A percentile compares a stretch with the other conserved stretches of the same genome.
phyloP scores from a whole-genome alignment of 208 protist species.

The Herpetomonas muscarum region DNA sequence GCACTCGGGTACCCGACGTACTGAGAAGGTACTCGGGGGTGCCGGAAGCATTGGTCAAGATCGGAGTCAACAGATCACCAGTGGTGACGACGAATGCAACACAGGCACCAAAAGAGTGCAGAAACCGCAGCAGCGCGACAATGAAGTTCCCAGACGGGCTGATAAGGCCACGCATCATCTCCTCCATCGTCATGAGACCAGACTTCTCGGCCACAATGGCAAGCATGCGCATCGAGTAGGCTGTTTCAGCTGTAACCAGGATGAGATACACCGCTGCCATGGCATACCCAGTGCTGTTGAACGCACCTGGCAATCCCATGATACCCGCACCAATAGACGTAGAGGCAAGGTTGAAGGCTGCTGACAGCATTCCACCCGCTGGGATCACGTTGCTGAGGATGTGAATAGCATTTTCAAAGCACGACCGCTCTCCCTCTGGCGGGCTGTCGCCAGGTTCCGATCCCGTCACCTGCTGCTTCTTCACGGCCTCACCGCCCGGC shows the following conservation, averaged over 20 bases:
- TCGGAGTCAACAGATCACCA: slow-evolving; percentile 33
- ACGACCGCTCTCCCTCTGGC: no score
- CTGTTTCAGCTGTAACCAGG: slow-evolving; percentile 19
- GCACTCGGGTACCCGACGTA: slow-evolving; percentile 21
- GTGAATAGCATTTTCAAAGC: no score
- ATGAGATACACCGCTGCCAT: slow-evolving; percentile 28
- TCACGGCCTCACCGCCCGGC: no score
- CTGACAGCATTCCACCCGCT: slow-evolving; percentile 34
- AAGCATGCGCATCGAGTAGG: slow-evolving; percentile 36
- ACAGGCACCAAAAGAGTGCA: slow-evolving; percentile 48
- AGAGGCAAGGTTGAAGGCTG: slow-evolving; percentile 44
- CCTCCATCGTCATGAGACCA: slow-evolving; percentile 36
- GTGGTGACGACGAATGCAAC: slow-evolving; percentile 52
- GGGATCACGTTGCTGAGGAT: slow-evolving; percentile 31
- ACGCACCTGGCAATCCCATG: slow-evolving; percentile 58
- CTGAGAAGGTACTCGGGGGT: slow-evolving; percentile 36
- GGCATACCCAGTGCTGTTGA: slow-evolving; percentile 36
- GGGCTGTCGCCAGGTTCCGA: no score
- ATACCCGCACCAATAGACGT: slow-evolving; percentile 64
- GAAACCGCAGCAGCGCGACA: slow-evolving; percentile 32
- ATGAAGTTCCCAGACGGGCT: slow-evolving; percentile 49
- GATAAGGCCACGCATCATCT: slow-evolving; percentile 39
- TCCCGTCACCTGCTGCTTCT: no score
- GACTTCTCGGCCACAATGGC: slow-evolving; percentile 16
- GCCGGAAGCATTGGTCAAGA: slow-evolving; percentile 17